Evolutionary conservation across 2,329 filamentous ascomycete species (phyloP).

Genomic region (Monilinia polystroma): DNA sequence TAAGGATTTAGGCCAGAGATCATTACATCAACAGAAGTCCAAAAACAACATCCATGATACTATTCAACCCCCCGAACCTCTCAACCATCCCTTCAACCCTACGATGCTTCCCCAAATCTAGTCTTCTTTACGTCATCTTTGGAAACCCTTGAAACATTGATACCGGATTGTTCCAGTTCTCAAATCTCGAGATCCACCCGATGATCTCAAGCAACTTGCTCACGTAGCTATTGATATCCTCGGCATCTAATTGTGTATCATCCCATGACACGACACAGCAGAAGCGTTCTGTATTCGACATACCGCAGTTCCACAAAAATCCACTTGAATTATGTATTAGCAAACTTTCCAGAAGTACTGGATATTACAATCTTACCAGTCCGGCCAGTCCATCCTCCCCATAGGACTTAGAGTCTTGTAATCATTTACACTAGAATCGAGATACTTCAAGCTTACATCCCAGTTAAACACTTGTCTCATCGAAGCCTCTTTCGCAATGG

Average conservation of each 20-base stretch:
- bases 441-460: neutral
- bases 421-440: neutral
- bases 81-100: neutral
- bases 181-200: constrained; percentile 2
- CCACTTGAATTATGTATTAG: neutral
- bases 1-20: neutral
- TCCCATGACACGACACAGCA: neutral
- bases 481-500: neutral
- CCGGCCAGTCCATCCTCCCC: constrained; percentile 4
- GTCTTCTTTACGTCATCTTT: neutral
- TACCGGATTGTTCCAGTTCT: constrained; percentile 5
- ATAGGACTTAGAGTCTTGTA: neutral
- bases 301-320: constrained; percentile 12
- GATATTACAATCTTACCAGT: neutral
- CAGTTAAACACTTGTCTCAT: constrained; percentile 10
- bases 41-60: neutral
- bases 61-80: neutral
- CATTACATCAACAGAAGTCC: neutral
- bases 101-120: neutral
- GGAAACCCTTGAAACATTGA: constrained; percentile 16
- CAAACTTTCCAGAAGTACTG: neutral
- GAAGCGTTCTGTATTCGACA: neutral
- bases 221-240: neutral
- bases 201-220: constrained; percentile 16
- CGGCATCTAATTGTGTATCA: neutral